These are phyloP conservation scores for Cicer arietinum DNA, from an alignment of 306 rosid species.

Conservation along the genomic window DNA sequence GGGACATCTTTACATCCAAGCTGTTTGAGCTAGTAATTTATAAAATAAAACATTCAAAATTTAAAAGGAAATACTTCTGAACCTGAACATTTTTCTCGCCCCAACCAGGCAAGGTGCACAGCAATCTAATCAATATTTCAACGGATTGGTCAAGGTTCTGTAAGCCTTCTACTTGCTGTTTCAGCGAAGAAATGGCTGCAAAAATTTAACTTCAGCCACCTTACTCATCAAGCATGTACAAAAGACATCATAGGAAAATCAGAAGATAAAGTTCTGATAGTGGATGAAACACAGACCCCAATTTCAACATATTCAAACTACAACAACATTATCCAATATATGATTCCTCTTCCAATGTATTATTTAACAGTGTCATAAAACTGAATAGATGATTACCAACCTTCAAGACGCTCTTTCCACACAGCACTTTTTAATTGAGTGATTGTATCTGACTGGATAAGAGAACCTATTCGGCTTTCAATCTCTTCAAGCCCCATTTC, in stretches of 20 bases:
- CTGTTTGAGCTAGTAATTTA: slow-evolving; percentile 14
- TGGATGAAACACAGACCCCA: background rate
- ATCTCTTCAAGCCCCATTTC: slow-evolving; percentile 99
- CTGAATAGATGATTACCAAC: slow-evolving; percentile 50
- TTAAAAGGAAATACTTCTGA: slow-evolving; percentile 38
- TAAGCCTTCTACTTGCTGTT: slow-evolving; percentile 83
- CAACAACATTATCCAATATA: slow-evolving; percentile 27
- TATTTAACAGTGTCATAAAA: slow-evolving; percentile 24
- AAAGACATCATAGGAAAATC: slow-evolving; percentile 34
- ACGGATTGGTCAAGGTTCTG: slow-evolving; percentile 69
- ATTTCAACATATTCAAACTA: background rate
- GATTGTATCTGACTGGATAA: slow-evolving; percentile 76
- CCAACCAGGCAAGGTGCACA: slow-evolving; percentile 96
- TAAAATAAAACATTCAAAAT: slow-evolving; percentile 18
- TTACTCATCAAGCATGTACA: slow-evolving; percentile 28
- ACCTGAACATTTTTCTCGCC: slow-evolving; percentile 99
- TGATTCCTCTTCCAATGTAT: slow-evolving; percentile 6
- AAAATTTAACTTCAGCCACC: slow-evolving; percentile 41
- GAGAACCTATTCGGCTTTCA: slow-evolving; percentile 87
- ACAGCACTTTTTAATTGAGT: slow-evolving; percentile 81
- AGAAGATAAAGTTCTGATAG: background rate
- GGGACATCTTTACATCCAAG: slow-evolving; percentile 16
- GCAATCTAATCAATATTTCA: slow-evolving; percentile 83
- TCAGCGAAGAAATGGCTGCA: slow-evolving; percentile 87
- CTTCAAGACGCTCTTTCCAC: slow-evolving; percentile 99